A percentile compares a stretch with the other conserved stretches of the same genome.
Conservation (phyloP, 2,329 filamentous ascomycete genomes). For the Claviceps sp. region DNA sequence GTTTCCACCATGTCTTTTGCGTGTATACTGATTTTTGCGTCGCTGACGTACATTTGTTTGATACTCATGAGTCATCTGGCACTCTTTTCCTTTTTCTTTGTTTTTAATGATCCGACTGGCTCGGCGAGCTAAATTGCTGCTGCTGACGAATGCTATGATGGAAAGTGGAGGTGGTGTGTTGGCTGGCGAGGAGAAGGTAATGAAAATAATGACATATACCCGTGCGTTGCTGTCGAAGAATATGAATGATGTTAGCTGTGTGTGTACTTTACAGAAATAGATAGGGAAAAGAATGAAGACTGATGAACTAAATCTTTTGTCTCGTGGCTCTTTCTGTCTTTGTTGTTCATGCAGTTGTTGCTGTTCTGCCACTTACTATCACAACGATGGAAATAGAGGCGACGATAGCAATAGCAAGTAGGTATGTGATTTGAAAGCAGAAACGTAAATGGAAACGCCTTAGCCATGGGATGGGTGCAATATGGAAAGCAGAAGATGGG, state of each 20-base stretch:
- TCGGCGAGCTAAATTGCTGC: background rate
- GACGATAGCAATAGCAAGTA: too few species aligned
- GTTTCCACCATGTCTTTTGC: background rate
- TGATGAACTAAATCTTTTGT: too few species aligned
- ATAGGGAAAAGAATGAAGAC: background rate
- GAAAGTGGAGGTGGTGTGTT: background rate
- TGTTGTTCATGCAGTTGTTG: too few species aligned
- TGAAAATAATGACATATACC: conserved; percentile 1
- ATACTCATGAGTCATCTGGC: background rate
- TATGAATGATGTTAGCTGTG: background rate
- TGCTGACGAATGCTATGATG: background rate
- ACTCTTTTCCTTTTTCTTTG: background rate
- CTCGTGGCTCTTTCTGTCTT: too few species aligned
- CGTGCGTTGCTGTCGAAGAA: background rate
- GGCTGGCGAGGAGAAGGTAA: background rate
- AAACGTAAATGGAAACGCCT: too few species aligned
- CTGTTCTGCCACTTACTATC: too few species aligned
- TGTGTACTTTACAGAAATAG: background rate
- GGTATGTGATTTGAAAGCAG: too few species aligned
- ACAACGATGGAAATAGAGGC: too few species aligned
- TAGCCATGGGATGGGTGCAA: too few species aligned
- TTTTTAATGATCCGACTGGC: background rate
- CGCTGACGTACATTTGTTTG: background rate
- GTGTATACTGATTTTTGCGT: too few species aligned
- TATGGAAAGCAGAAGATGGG: too few species aligned